phyloP scores from a whole-genome alignment of 257 asterid genomes.

The Coffea canephora region DNA sequence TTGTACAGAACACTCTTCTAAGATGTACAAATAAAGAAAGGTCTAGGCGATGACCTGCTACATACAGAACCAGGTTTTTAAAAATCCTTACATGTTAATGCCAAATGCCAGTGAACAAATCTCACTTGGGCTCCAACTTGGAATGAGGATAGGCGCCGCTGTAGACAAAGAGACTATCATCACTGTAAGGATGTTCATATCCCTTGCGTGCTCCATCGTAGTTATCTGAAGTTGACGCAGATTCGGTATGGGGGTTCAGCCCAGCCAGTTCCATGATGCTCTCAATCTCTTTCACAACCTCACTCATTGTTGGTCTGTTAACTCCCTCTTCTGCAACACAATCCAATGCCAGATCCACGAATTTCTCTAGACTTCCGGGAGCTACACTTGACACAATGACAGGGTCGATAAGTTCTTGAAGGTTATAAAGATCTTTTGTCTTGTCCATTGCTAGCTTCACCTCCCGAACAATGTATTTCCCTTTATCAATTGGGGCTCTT shows the following conservation, averaged over 20 bases:
- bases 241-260: slow-evolving; percentile 68
- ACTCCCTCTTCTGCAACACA: slow-evolving; percentile 63
- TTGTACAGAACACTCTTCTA: neutral
- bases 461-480: slow-evolving; percentile 71
- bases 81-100: neutral
- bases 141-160: slow-evolving; percentile 48
- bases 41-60: neutral
- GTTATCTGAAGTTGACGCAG: slow-evolving; percentile 73
- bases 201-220: slow-evolving; percentile 55
- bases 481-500: slow-evolving; percentile 69
- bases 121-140: slow-evolving; percentile 50
- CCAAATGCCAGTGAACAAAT: neutral
- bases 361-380: slow-evolving; percentile 61
- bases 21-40: neutral
- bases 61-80: neutral
- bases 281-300: slow-evolving; percentile 84
- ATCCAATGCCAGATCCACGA: slow-evolving; percentile 61
- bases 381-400: slow-evolving; percentile 41
- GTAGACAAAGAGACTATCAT: slow-evolving; percentile 62
- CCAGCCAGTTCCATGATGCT: slow-evolving; percentile 69
- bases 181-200: slow-evolving; percentile 55
- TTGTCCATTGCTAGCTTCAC: slow-evolving; percentile 58
- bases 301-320: slow-evolving; percentile 67
- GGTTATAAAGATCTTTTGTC: slow-evolving; percentile 61
- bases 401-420: slow-evolving; percentile 66